Percentiles rank a stretch among this genome's conserved stretches.
Evolutionary conservation across 2,329 filamentous ascomycete species (phyloP).

Genomic region (Sporothrix protearum): DNA sequence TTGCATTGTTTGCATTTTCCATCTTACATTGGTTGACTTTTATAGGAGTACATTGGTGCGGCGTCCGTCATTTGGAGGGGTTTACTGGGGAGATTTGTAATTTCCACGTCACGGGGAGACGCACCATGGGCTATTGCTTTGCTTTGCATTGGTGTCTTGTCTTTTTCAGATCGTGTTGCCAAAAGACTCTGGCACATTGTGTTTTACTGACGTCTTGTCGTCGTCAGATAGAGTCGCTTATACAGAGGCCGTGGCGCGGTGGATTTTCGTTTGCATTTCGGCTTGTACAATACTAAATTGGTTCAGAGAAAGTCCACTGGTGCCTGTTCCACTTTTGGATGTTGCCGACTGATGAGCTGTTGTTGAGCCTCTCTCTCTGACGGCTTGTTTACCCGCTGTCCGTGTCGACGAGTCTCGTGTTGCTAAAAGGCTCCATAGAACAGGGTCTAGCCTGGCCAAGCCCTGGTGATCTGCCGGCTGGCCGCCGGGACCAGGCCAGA

Average conservation of each 20-base stretch:
- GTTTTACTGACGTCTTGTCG: not conserved
- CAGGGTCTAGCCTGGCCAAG: constrained; percentile 3
- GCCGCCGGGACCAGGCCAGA: constrained; percentile 13
- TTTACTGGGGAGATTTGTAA: not conserved
- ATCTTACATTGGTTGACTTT: not conserved
- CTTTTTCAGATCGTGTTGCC: not conserved
- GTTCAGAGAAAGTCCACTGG: not conserved
- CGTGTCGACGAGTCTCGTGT: not conserved
- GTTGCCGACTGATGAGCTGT: not conserved
- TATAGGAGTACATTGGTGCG: constrained; percentile 7
- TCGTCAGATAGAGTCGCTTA: not conserved
- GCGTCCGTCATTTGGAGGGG: not conserved
- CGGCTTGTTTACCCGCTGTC: not conserved
- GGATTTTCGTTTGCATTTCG: not conserved
- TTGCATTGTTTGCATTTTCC: not conserved
- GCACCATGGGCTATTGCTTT: not conserved
- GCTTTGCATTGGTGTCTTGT: not conserved
- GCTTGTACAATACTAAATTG: not conserved
- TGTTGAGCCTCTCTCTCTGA: not conserved
- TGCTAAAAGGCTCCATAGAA: not conserved
- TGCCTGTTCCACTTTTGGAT: not conserved
- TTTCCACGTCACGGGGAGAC: not conserved
- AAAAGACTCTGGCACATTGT: not conserved
- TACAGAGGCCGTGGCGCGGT: not conserved
- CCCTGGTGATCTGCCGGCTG: constrained; percentile 16